Conservation (phyloP, 805 yeast genomes). For the Kluyveromyces siamensis region DNA sequence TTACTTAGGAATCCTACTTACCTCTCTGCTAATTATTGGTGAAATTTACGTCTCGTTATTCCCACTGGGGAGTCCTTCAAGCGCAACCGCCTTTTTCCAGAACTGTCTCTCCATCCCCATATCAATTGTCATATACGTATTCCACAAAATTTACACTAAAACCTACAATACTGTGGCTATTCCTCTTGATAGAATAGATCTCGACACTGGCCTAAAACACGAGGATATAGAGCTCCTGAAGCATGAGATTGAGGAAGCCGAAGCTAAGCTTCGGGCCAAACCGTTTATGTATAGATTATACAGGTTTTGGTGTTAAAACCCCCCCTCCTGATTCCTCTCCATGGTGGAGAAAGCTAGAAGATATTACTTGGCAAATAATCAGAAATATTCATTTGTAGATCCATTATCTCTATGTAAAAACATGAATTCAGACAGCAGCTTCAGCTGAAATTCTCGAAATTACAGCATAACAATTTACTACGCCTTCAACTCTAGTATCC, state of each 20-base stretch:
- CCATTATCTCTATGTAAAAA: no score
- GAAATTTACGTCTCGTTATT: slow-evolving; percentile 77
- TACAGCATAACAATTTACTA: no score
- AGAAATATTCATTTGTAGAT: no score
- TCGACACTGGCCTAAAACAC: slow-evolving; percentile 53
- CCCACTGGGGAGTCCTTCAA: slow-evolving; percentile 49
- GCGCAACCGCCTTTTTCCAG: slow-evolving; percentile 52
- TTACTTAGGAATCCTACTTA: slow-evolving; percentile 48
- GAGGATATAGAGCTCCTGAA: slow-evolving; percentile 43
- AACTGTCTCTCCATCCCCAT: slow-evolving; percentile 61
- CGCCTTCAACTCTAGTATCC: no score
- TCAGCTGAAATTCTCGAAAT: no score
- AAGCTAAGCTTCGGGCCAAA: slow-evolving; percentile 23
- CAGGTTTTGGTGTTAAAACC: slow-evolving; percentile 28
- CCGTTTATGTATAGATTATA: slow-evolving; percentile 28
- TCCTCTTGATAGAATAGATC: slow-evolving; percentile 43
- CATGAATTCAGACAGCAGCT: no score
- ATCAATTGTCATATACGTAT: slow-evolving; percentile 44
- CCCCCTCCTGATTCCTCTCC: no score
- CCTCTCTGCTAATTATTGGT: slow-evolving; percentile 52
- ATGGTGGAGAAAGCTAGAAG: no score
- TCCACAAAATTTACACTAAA: slow-evolving; percentile 46
- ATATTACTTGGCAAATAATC: no score
- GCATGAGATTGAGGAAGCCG: slow-evolving; percentile 26
- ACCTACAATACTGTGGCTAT: slow-evolving; percentile 31